Base-by-base conservation (phyloP, 202 grass and related monocot species). In the Carex sylvatica region DNA sequence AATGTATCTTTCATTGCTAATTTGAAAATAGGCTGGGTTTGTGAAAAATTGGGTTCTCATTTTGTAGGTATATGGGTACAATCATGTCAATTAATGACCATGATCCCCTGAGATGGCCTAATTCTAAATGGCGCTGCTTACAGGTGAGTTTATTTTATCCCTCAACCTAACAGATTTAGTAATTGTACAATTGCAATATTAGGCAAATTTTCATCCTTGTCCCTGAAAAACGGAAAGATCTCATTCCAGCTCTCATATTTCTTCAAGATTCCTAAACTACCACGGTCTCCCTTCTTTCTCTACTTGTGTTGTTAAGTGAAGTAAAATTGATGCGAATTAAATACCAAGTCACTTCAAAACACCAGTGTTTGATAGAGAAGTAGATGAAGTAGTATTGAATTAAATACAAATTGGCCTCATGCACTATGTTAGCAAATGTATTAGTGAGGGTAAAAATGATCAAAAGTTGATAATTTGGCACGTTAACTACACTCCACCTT, bases 81-180 rank as follows among this genome's bases (percentile, higher is more conserved):
- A 88, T 97, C 63, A 86, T 91, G 74, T 91, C 91, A 38, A 90
- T 86, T 79, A 97, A 84, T 40, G 93, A 99, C 80, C 92, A 85
- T 54, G 97, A 99, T 85, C 88, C 97, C n/a, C 80, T 94, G 79
- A 91, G 97, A 75, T 99, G 97, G 97, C 91, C 93, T 18, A 99
- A 92, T 84, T 99, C 97, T 66, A 99, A 93, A 84, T 99, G 97
- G 97, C 91, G 87, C 74, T 94, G 91, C 84, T 89, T 99, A 60
- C 97, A 96, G 82, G 92, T 92, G 22, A 75, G 36, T 62, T 87
- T 88, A 61, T 68, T 26, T 6, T 70, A 63, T 67, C 60, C 33
- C 65, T 55, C 38, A 33, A 71, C 28, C 9, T 13, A 13, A 26
- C 5, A 47, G 22, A 3, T 54, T 30, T 53, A 54, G 13, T 54